Conservation (phyloP, 371 early-diverging fungal species). For the Smittium mucronatum region DNA sequence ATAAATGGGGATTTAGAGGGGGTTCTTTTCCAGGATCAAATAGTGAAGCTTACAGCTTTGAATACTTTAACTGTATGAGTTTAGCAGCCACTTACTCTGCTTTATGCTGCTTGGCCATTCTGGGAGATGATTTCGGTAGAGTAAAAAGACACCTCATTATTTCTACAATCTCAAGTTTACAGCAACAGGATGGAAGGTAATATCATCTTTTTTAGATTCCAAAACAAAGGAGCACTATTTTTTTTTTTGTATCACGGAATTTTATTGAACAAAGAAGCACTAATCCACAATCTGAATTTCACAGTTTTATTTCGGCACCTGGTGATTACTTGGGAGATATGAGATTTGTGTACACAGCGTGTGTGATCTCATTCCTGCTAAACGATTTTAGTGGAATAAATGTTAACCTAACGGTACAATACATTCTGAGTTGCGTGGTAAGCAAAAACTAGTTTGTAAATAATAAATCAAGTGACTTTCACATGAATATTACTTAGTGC, state of each 20-base stretch:
- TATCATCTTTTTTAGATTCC: too few relatives aligned
- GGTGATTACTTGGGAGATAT: slow-evolving; percentile 66
- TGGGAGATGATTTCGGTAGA: slow-evolving; percentile 80
- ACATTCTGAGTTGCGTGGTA: slow-evolving; percentile 48
- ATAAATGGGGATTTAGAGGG: slow-evolving; percentile 32
- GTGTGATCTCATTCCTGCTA: slow-evolving; percentile 62
- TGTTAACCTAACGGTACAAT: slow-evolving; percentile 41
- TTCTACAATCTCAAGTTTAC: slow-evolving; percentile 42
- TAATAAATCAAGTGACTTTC: too few relatives aligned
- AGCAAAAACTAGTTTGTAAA: slow-evolving; percentile 25
- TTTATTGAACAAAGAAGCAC: slow-evolving; percentile 12
- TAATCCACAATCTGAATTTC: too few relatives aligned
- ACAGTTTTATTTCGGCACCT: slow-evolving; percentile 49
- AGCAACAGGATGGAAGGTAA: slow-evolving; percentile 58
- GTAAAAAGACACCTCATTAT: slow-evolving; percentile 61
- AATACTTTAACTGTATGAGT: slow-evolving; percentile 40
- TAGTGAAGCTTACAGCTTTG: not conserved
- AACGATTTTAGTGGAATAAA: slow-evolving; percentile 82
- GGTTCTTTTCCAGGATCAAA: slow-evolving; percentile 16
- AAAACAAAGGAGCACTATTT: too few relatives aligned
- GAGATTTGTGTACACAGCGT: slow-evolving; percentile 85
- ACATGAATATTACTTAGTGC: slow-evolving; percentile 16
- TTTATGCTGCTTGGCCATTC: slow-evolving; percentile 51
- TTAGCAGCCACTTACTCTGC: slow-evolving; percentile 90
- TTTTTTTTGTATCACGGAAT: slow-evolving; percentile 6